Conservation (phyloP, 495 filamentous ascomycete species). For the Aspergillus conjunctus region DNA sequence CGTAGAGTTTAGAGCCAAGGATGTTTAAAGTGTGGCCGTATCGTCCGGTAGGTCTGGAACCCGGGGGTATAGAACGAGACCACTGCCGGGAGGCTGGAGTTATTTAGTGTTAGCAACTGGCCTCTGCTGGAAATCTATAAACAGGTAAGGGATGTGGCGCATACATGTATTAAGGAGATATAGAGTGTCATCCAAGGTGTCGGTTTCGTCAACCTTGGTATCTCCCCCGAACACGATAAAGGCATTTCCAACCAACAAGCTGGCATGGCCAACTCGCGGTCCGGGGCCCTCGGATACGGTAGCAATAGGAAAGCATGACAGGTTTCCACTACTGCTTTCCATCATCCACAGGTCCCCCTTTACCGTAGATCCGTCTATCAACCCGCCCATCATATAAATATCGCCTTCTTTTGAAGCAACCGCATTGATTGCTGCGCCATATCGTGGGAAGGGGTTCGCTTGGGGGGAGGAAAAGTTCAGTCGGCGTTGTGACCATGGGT, state of each 20-base stretch:
- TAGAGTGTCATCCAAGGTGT: slow-evolving; percentile 89
- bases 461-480: slow-evolving; percentile 82
- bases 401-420: slow-evolving; percentile 93
- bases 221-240: slow-evolving; percentile 99
- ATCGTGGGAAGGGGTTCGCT: slow-evolving; percentile 90
- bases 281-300: slow-evolving; percentile 94
- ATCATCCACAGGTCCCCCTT: slow-evolving; percentile 98
- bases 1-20: slow-evolving; percentile 90
- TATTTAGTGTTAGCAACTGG: slow-evolving; percentile 16
- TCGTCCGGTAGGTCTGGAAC: slow-evolving; percentile 79
- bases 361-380: slow-evolving; percentile 91
- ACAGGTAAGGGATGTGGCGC: slow-evolving; percentile 31
- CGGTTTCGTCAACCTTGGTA: slow-evolving; percentile 91
- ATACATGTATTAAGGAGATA: slow-evolving; percentile 98
- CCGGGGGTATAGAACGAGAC: slow-evolving; percentile 87
- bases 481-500: slow-evolving; percentile 93
- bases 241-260: slow-evolving; percentile 94
- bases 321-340: slow-evolving; percentile 77
- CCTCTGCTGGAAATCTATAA: not conserved
- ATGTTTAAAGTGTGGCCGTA: slow-evolving; percentile 98
- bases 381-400: slow-evolving; percentile 96
- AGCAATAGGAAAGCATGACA: slow-evolving; percentile 87
- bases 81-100: slow-evolving; percentile 88
- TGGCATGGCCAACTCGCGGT: slow-evolving; percentile 91
- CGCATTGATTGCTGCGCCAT: slow-evolving; percentile 94